Percentiles rank a stretch among this genome's conserved stretches.
These are phyloP conservation scores for Collariella sp. DNA, from an alignment of 495 filamentous ascomycete species.

Conservation along the genomic window DNA sequence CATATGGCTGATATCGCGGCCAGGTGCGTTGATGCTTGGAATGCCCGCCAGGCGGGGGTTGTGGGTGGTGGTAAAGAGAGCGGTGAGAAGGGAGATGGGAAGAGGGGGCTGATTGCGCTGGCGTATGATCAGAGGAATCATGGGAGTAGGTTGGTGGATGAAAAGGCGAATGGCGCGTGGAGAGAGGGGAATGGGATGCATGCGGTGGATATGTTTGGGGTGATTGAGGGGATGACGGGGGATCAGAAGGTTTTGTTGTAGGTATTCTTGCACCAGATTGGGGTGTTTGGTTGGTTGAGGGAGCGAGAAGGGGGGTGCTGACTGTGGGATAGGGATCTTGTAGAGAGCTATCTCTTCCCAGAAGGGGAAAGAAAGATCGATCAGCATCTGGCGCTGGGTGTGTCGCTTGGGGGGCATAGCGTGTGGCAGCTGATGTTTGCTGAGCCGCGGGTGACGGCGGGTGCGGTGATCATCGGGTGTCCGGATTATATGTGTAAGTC, in stretches of 20 bases:
- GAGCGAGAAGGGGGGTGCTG: background rate
- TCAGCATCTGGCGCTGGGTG: constrained; percentile 65
- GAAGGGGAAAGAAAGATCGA: constrained; percentile 42
- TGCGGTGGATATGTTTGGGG: constrained; percentile 77
- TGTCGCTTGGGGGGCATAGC: constrained; percentile 82
- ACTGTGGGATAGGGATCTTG: constrained; percentile 50
- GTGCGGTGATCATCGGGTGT: constrained; percentile 75
- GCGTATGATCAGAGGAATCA: constrained; percentile 90
- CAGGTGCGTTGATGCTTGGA: constrained; percentile 32
- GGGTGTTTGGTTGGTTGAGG: background rate
- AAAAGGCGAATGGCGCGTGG: constrained; percentile 64
- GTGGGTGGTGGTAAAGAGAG: background rate
- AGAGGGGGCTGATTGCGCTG: constrained; percentile 60
- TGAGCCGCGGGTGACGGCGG: constrained; percentile 68
- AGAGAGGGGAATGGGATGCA: constrained; percentile 69
- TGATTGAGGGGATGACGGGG: constrained; percentile 54
- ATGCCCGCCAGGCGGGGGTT: constrained; percentile 4
- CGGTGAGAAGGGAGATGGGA: background rate
- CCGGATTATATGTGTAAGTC: constrained; percentile 66
- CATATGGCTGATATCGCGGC: constrained; percentile 52
- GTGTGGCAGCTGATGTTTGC: constrained; percentile 74
- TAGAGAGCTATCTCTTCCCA: constrained; percentile 68
- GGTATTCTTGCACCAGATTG: no score
- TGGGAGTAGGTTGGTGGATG: constrained; percentile 55
- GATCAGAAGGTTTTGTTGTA: constrained; percentile 50